Evolutionary conservation across 2,329 filamentous ascomycete species (phyloP), one percentile per base, ranked within the genome.

Genomic region (Rutstroemia sp.): DNA sequence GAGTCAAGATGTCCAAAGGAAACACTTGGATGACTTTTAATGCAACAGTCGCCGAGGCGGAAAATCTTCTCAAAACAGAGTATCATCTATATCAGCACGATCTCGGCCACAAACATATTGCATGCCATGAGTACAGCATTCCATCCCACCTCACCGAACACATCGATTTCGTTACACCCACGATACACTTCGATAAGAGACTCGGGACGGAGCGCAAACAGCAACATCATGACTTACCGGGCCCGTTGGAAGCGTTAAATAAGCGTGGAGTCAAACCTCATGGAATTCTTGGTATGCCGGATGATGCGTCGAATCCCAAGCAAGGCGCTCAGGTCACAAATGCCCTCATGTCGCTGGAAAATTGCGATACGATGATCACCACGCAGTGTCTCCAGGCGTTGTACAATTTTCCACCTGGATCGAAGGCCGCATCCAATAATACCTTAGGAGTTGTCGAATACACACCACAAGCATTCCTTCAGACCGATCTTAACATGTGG

Each of bases 341-440:
- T 52, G 64, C 65, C 12, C 39, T 65, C 27, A 64, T 65, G 57
- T 57, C 59, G 2, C 54, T 65, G 34, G 62, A 63, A 2, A 64
- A 73, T 53, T 86, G 82, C 64, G 76, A 79, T 61, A 68, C 69
- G 14, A 75, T 77, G 63, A 81, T 84, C 60, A 83, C 80, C 0
- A 79, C 80, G 0, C 73, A 74, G 44, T 85, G 82, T 62, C 72
- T 82, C 51, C 74, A 73, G 51, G 77, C 77, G 5, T 67, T 82
- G 21, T 82, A 82, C 62, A 64, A 70, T 3, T 73, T 75, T 50
- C 73, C 78, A 16, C 62, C 71, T 14, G 73, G 72, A 14, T 68
- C 64, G 3, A 68, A 68, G 7, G 66, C 70, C 17, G 58, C 59
- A 10, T 53, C 38, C 17, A 74, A 75, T 65, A 82, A 82, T 63